These are phyloP conservation scores for Pythium volutum DNA, from an alignment of 352 stramenopile species.

Conservation along the genomic window DNA sequence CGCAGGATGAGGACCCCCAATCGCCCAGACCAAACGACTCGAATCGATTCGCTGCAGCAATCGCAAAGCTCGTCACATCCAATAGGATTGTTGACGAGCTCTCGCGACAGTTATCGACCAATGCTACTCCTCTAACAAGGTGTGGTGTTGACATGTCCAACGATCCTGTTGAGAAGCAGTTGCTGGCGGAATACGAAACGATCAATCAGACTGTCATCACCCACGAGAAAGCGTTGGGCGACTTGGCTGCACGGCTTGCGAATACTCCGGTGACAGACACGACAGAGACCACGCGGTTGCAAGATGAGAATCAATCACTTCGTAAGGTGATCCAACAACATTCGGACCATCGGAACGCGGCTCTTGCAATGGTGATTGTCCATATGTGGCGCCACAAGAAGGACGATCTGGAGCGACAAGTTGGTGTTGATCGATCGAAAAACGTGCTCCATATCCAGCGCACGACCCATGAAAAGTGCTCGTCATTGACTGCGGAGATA, in stretches of 20 bases:
- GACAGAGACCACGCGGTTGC: constrained; percentile 27
- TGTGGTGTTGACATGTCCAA: background rate
- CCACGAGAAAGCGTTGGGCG: constrained; percentile 38
- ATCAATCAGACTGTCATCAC: constrained; percentile 13
- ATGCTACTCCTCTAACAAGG: background rate
- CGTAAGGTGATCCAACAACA: constrained; percentile 31
- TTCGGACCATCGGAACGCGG: constrained; percentile 29
- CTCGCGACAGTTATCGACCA: background rate
- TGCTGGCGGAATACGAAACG: constrained; percentile 10
- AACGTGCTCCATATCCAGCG: constrained; percentile 14
- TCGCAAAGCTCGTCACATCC: background rate
- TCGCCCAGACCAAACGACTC: background rate
- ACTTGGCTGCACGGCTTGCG: constrained; percentile 27
- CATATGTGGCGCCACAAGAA: constrained; percentile 18
- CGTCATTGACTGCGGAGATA: background rate
- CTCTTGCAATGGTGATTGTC: constrained; percentile 34
- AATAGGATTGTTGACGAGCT: background rate
- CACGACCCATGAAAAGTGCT: constrained; percentile 12
- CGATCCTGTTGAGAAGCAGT: constrained; percentile 21
- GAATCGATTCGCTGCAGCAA: background rate
- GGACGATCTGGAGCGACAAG: background rate
- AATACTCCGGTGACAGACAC: constrained; percentile 25
- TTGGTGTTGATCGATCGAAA: background rate
- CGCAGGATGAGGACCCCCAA: constrained; percentile 8
- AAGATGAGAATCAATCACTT: constrained; percentile 38